phyloP scores from a whole-genome alignment of 768 basidiomycete species.

The Gymnopilus dilepis region DNA sequence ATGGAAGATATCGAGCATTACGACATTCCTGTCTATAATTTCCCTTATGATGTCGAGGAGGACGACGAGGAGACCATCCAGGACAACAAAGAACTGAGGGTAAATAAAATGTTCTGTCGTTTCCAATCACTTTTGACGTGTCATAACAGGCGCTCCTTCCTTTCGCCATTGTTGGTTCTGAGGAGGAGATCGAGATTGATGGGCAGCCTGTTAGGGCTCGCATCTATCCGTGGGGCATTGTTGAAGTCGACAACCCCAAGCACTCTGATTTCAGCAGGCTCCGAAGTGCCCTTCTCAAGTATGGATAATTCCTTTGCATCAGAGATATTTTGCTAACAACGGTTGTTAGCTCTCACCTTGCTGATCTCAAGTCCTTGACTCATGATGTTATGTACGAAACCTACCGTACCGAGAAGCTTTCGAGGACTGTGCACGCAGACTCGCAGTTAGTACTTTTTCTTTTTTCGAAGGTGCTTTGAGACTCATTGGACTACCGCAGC shows the following conservation, averaged over 20 bases:
- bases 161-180: conserved; percentile 96
- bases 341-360: conserved; percentile 80
- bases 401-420: conserved; percentile 97
- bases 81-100: conserved; percentile 95
- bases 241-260: conserved; percentile 98
- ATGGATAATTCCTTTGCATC: conserved; percentile 27
- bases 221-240: conserved; percentile 98
- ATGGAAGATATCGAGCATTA: conserved; percentile 99
- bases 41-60: conserved; percentile 99
- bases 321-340: conserved; percentile 6
- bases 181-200: conserved; percentile 94
- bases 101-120: conserved; percentile 39
- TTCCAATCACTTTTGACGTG: conserved; percentile 5
- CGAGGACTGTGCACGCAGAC: conserved; percentile 84
- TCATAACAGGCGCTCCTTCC: conserved; percentile 79
- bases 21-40: conserved; percentile 98
- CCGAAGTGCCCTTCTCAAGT: conserved; percentile 91
- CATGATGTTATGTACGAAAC: conserved; percentile 96
- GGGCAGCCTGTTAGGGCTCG: conserved; percentile 92
- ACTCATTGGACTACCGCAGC: conserved; percentile 43
- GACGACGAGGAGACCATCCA: conserved; percentile 98
- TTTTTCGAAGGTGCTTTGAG: background rate
- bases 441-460: conserved; percentile 56
- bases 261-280: conserved; percentile 98
- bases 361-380: conserved; percentile 92